Conservation (phyloP, 225 moss, liverwort and hornwort genomes). For the Marchantia paleacea region DNA sequence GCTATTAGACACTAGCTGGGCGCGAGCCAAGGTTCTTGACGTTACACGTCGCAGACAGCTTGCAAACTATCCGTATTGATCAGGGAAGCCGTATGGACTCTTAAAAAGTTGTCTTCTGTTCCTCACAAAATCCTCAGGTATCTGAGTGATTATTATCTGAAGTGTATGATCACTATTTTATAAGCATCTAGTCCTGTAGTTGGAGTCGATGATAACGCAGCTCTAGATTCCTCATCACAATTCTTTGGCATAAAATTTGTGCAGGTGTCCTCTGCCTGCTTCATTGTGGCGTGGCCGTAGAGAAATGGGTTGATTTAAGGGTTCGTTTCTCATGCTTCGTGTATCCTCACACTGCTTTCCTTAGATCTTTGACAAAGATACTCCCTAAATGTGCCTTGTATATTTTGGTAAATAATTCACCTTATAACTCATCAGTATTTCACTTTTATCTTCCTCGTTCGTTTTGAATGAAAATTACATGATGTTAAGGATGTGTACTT, state of each 20-base stretch:
- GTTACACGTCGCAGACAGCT: no score
- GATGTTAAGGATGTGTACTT: no score
- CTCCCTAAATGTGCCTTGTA: no score
- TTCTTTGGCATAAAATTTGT: constrained; percentile 7
- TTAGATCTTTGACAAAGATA: no score
- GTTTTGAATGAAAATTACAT: no score
- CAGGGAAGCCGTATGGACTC: no score
- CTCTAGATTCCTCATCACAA: not conserved
- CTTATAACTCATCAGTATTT: no score
- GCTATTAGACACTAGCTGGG: not conserved
- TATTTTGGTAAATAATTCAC: no score
- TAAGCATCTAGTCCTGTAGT: not conserved
- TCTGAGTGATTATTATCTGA: not conserved
- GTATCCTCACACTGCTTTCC: not conserved
- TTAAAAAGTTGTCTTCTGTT: no score
- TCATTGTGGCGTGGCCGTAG: constrained; percentile 73
- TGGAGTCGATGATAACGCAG: not conserved
- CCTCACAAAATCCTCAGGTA: no score
- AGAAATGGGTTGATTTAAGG: constrained; percentile 86
- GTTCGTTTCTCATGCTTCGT: constrained; percentile 27
- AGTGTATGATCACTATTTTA: not conserved
- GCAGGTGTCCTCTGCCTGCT: constrained; percentile 78
- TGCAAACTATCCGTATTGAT: no score
- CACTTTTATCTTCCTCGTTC: no score
- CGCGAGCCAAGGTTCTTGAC: not conserved